These are phyloP conservation scores for Colletotrichum sp. DNA, from an alignment of 2,329 filamentous ascomycete genomes.

Conservation along the genomic window DNA sequence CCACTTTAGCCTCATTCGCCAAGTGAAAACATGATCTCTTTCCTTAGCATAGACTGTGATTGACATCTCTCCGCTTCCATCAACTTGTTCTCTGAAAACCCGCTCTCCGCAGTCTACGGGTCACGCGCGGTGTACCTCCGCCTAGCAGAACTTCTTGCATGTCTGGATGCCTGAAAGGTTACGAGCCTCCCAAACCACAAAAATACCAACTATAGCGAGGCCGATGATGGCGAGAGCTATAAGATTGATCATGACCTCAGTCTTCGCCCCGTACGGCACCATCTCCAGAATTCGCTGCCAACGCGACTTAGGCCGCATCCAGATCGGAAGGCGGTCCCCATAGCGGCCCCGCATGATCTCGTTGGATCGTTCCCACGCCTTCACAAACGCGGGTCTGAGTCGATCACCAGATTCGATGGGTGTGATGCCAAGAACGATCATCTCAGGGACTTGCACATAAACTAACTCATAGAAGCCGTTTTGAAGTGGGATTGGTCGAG, in stretches of 20 bases:
- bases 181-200: background rate
- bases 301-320: background rate
- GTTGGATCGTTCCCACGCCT: background rate
- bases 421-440: background rate
- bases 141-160: background rate
- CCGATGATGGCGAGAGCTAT: background rate
- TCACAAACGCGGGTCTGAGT: background rate
- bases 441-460: background rate
- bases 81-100: background rate
- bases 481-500: background rate
- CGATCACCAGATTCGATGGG: background rate
- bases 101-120: accelerated
- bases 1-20: background rate
- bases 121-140: background rate
- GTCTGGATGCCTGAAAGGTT: background rate
- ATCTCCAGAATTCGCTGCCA: background rate
- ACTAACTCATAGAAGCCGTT: background rate
- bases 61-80: background rate
- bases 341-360: background rate
- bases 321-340: background rate
- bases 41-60: accelerated
- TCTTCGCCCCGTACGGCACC: background rate
- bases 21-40: background rate
- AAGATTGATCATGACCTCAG: background rate
- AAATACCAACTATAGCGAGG: background rate